phyloP scores from a whole-genome alignment of 352 stramenopile genomes.

The Thalassiosira pacifica region DNA sequence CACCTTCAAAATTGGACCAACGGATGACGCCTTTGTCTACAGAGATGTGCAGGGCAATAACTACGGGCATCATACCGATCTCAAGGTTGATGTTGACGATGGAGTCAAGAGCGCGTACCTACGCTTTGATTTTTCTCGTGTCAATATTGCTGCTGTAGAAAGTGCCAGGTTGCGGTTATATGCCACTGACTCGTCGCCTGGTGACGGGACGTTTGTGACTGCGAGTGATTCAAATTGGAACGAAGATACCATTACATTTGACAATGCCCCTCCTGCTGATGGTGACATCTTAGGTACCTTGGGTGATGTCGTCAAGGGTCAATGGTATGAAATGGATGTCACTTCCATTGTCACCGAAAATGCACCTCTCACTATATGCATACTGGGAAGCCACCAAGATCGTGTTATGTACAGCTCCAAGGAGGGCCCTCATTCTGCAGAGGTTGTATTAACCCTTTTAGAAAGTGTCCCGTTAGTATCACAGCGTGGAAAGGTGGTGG shows the following conservation, averaged over 20 bases:
- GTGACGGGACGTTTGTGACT: constrained; percentile 50
- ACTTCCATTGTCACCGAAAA: constrained; percentile 50
- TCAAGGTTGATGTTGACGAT: constrained; percentile 60
- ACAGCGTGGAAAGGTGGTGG: constrained; percentile 20
- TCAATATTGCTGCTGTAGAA: constrained; percentile 36
- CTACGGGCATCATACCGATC: constrained; percentile 39
- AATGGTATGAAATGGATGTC: constrained; percentile 64
- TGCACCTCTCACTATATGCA: constrained; percentile 55
- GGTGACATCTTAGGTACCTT: constrained; percentile 39
- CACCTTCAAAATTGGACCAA: constrained; percentile 62
- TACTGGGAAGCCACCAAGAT: constrained; percentile 52
- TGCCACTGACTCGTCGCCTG: constrained; percentile 42
- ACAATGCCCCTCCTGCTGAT: constrained; percentile 49
- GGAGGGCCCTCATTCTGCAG: constrained; percentile 48
- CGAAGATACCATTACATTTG: constrained; percentile 48
- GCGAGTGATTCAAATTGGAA: constrained; percentile 51
- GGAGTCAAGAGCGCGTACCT: constrained; percentile 53
- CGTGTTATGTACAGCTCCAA: constrained; percentile 57
- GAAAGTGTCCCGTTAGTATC: constrained; percentile 27
- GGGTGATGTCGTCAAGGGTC: constrained; percentile 22
- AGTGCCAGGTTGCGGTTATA: constrained; percentile 52
- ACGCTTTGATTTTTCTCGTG: constrained; percentile 59
- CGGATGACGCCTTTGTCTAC: constrained; percentile 58
- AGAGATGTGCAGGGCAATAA: constrained; percentile 28
- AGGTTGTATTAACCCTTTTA: constrained; percentile 51